phyloP scores from a whole-genome alignment of 345 rosid genomes.

The Eucalyptus pumila region DNA sequence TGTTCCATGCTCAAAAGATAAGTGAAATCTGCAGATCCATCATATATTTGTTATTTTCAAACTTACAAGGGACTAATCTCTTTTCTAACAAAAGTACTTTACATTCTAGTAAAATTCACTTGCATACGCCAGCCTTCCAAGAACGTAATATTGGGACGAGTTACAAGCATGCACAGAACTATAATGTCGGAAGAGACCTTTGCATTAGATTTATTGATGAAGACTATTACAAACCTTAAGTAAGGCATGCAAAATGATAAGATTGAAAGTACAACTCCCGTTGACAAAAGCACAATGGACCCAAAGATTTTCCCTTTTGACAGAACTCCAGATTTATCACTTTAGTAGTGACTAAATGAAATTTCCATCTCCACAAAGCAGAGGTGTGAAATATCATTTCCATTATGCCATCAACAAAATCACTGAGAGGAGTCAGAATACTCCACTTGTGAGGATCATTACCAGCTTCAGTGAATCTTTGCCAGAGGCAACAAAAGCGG shows the following conservation, averaged over 20 bases:
- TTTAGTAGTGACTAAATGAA: not conserved
- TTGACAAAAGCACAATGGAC: not conserved
- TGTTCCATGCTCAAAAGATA: not conserved
- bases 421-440: not conserved
- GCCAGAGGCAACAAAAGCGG: not conserved
- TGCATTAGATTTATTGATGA: not conserved
- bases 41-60: not conserved
- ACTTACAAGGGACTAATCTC: not conserved
- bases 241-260: not conserved
- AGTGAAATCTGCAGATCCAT: not conserved
- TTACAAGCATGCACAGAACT: not conserved
- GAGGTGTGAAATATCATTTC: not conserved
- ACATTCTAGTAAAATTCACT: not conserved
- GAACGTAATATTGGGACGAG: not conserved
- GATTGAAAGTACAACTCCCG: not conserved
- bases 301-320: not conserved
- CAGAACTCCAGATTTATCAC: not conserved
- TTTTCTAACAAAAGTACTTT: not conserved
- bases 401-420: not conserved
- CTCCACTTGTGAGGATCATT: not conserved
- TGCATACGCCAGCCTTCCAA: not conserved
- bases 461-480: not conserved
- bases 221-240: not conserved
- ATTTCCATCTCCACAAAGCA: not conserved
- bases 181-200: not conserved